Base-by-base conservation (phyloP, 1,139 yeast species). In the Debaryomyces psychrophilus region DNA sequence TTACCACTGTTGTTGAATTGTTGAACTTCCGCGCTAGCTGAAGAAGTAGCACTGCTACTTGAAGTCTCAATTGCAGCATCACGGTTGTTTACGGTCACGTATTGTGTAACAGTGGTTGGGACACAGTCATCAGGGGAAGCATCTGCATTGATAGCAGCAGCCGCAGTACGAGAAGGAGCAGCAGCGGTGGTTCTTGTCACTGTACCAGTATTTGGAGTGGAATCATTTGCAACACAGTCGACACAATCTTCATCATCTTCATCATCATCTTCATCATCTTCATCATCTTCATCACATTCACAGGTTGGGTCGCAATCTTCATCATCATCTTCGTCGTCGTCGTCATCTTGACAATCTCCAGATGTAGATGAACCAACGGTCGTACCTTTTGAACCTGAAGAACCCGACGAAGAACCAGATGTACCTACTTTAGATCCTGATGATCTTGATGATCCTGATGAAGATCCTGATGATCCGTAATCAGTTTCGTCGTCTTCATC, bases 221-320 rank as follows among this genome's bases (percentile, higher is more conserved):
- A 34, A 6, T 27, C 48, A 2, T 22, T 35, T 18, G 36, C 44
- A 31, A 28, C 42, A 41, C 45, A 44, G 15, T 39, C 44, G n/a
- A 25, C 47, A 7, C 44, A 36, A 31, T 44, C 44, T 15, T 31
- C 44, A 26, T 34, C 14, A 20, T 43, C 41, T 9, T 35, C 44
- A 6, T 42, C 44, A 6, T 46, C 49, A 17, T 45, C 47, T 11
- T 42, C 50, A 27, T 47, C 51, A n/a, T 33, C 38, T 20, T 44
- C 51, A 11, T 48, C 53, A 28, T 44, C 54, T 15, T 43, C 55
- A 42, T 37, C 47, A 22, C 29, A 28, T 20, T 45, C 47, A 38
- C 47, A 46, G 14, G 33, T 45, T 31, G 36, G 37, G 27, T 34
- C 45, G 20, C 44, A 35, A 11, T 43, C 46, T 27, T 34, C 42